Evolutionary conservation across 2,329 filamentous ascomycete species (phyloP), one percentile per base, ranked within the genome.

Genomic region (Cordyceps militaris): DNA sequence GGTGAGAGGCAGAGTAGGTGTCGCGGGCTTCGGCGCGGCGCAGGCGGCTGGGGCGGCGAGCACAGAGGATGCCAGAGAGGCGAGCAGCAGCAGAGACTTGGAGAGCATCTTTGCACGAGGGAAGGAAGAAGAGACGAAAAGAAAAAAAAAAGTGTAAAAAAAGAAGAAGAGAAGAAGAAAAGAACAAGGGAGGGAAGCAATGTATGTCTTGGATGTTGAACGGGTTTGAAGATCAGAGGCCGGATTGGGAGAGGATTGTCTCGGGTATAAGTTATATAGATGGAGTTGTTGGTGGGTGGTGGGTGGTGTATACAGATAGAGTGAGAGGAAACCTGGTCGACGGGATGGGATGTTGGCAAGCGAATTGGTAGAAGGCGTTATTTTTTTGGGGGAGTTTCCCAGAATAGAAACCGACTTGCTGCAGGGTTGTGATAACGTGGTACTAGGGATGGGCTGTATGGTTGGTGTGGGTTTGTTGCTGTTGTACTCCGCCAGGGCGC

Each of bases 1-100:
- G 49, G n/a, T 49, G 44, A 26, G n/a, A 8, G 57, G 57, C 7
- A 58, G 40, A 3, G 54, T 26, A 8, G 51, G 42, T 14, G 57
- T 32, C 26, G 16, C 46, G 4, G 30, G 26, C 7, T 58, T 32
- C 21, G 61, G 54, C 28, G 60, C 58, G 63, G 68, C 28, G 61
- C 54, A 60, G 56, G 32, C 24, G 42, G 60, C 57, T 46, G 62
- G 23, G 49, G 48, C 46, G 66, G 72, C 28, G 65, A 67, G 60
- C 65, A 69, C 56, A 64, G 59, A 60, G 63, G n/a, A n/a, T n/a
- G 60, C 66, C 59, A 71, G 69, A 36, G 69, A 67, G 62, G 67
- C 68, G 40, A 74, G 63, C 56, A 70, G 30, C 60, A 73, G 36
- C 28, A 71, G 54, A 5, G 68, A 63, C 49, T 72, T 69, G 62